phyloP scores from a whole-genome alignment of 305 asterid species.

The Fraxinus ornus region DNA sequence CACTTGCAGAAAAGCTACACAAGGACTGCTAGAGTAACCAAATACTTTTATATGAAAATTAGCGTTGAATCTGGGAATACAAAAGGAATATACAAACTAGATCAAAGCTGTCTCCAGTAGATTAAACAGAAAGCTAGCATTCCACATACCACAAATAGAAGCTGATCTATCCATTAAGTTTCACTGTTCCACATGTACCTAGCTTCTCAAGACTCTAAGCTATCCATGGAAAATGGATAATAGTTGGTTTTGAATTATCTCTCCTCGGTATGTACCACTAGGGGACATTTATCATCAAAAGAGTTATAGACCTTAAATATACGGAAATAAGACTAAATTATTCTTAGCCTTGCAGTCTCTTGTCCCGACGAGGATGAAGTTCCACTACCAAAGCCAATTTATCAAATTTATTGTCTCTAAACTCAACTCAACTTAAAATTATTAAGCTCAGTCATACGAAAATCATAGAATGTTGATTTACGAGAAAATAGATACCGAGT shows the following conservation, averaged over 20 bases:
- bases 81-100: not conserved
- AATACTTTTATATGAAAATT: not conserved
- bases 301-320: not conserved
- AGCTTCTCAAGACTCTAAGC: not conserved
- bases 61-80: not conserved
- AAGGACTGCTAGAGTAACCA: not conserved
- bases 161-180: not conserved
- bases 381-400: not conserved
- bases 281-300: not conserved
- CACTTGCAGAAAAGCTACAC: not conserved
- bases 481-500: not conserved
- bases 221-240: not conserved
- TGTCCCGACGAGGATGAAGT: not conserved
- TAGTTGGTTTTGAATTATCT: not conserved
- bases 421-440: not conserved
- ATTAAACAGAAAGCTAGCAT: not conserved
- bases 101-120: not conserved
- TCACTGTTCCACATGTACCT: not conserved
- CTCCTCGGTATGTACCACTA: not conserved
- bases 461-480: not conserved
- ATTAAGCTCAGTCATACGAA: not conserved
- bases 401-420: not conserved
- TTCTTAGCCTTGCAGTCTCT: not conserved
- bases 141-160: not conserved
- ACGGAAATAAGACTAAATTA: not conserved